Base-by-base conservation (phyloP, 352 stramenopile genomes). In the Pythium guiyangense region DNA sequence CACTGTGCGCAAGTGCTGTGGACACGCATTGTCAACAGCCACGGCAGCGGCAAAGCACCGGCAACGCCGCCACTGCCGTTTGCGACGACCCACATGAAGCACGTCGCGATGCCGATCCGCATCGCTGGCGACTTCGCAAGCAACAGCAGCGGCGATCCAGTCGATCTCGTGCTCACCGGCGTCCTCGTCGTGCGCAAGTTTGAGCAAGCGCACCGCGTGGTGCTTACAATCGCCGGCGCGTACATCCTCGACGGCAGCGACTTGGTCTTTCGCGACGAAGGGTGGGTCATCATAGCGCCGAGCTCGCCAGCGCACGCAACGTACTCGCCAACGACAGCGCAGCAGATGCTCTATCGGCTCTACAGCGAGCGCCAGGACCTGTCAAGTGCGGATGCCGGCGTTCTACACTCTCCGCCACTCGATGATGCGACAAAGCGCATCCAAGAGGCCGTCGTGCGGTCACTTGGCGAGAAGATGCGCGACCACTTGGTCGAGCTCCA, bases 311-410 rank as follows among this genome's bases (percentile, higher is more conserved):
- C n/a, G n/a, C n/a, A n/a, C 46, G 26, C 2, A 8, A 14, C 25
- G 45, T 48, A 4, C 17, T 17, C 45, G 26, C 22, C 29, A 22
- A 17, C 45, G n/a, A 17, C 31, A 6, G 20, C 34, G n/a, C 49
- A 54, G 22, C 45, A 59, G 44, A 53, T 44, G 11, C 44, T 47
- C 53, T 52, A 52, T 40, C 31, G 53, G 1, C 34, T 59, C 34
- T 37, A 34, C 6, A 25, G n/a, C 22, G 53, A 48, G 15, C 27
- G 12, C 22, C 11, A 26, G 22, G n/a, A 43, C 5, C 4, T 44
- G 37, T 15, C 12, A n/a, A 46, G 15, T 20, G 31, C 20, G 27
- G 25, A 4, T 20, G 44, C n/a, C 1, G 29, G 49, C 20, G 22
- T 17, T 22, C 46, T 25, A 25, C 35, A 25, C 20, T 26, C 22